Percentiles rank a stretch among this genome's conserved stretches.
Conservation (phyloP, 495 filamentous ascomycete genomes). For the Podospora bellae-mahoneyi region DNA sequence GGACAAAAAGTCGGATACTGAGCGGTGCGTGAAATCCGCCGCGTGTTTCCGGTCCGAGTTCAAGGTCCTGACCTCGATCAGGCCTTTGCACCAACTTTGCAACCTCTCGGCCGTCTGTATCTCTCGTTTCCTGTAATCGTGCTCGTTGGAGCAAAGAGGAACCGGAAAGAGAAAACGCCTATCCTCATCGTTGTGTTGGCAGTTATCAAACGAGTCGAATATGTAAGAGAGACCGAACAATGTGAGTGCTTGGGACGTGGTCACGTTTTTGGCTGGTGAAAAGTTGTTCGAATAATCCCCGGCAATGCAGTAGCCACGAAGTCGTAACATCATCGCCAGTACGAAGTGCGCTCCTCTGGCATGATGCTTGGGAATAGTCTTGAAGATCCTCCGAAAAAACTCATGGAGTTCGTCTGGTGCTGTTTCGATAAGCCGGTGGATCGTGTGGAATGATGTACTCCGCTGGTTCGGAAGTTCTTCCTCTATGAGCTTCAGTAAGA, state of each 20-base stretch:
- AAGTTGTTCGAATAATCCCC: neutral
- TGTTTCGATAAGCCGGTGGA: neutral
- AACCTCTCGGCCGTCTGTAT: neutral
- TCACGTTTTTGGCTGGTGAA: neutral
- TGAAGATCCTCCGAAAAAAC: neutral
- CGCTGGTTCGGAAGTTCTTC: neutral
- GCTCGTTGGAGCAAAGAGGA: neutral
- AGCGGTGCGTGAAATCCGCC: neutral
- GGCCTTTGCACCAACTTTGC: neutral
- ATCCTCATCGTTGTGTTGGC: neutral
- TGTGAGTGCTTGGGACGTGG: neutral
- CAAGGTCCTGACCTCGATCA: neutral
- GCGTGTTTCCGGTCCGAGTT: neutral
- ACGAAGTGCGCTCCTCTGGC: neutral
- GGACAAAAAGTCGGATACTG: neutral
- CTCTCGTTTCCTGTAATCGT: neutral
- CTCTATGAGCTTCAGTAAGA: neutral
- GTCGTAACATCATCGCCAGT: neutral
- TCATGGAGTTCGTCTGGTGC: neutral
- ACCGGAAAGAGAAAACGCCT: neutral
- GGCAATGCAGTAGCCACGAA: neutral
- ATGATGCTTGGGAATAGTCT: neutral
- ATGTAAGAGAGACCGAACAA: neutral
- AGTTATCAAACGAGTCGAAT: neutral
- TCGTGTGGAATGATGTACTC: neutral